Evolutionary conservation across 768 basidiomycete genomes (phyloP).

Genomic region (Rhodotorula taiwanensis): DNA sequence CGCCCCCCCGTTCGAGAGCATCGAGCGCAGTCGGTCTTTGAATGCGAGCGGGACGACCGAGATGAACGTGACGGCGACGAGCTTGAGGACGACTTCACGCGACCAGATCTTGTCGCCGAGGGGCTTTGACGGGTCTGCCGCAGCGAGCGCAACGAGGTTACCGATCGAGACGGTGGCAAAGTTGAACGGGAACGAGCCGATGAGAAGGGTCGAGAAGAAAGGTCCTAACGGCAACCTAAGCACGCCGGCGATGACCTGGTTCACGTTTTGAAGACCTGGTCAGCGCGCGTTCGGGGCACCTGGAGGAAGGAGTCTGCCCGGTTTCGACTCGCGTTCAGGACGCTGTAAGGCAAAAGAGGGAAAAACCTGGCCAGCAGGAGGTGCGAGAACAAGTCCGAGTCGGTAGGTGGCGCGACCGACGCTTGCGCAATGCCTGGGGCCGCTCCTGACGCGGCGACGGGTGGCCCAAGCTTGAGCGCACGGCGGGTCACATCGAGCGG

Average conservation of each 20-base stretch:
- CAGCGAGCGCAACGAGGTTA: conserved; percentile 36
- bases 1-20: neutral
- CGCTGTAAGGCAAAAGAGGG: conserved; percentile 40
- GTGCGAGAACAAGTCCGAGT: conserved; percentile 38
- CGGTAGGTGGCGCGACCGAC: conserved; percentile 14
- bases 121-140: conserved; percentile 26
- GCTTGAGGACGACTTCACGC: conserved; percentile 34
- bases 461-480: conserved; percentile 29
- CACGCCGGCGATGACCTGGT: conserved; percentile 40
- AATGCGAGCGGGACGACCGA: conserved; percentile 39
- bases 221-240: conserved; percentile 36
- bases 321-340: conserved; percentile 40
- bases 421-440: neutral
- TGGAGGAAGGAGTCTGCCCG: too few species aligned
- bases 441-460: neutral
- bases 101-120: conserved; percentile 40
- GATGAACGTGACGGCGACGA: conserved; percentile 38
- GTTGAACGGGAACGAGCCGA: conserved; percentile 42
- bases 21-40: conserved; percentile 38
- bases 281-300: too few species aligned
- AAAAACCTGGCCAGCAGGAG: conserved; percentile 41
- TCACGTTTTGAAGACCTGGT: too few species aligned
- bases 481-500: conserved; percentile 34
- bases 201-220: conserved; percentile 40
- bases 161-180: conserved; percentile 41